Conservation (phyloP, 495 filamentous ascomycete species). For the Usnea hakonensis region DNA sequence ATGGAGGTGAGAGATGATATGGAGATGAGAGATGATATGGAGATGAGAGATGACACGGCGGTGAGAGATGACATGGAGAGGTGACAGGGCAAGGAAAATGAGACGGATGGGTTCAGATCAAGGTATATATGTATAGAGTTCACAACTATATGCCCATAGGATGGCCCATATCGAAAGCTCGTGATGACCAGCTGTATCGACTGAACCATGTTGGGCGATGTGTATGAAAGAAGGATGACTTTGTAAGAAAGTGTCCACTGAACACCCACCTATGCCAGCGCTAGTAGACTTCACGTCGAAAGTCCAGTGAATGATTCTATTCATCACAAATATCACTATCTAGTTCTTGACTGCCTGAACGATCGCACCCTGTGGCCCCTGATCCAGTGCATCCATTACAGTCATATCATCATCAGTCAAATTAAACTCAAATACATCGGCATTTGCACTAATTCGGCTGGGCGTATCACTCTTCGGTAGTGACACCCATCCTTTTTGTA, state of each 20-base stretch:
- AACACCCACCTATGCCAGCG: not conserved
- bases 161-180: no score
- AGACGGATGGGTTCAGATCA: no score
- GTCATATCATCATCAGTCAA: slow-evolving; percentile 57
- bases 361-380: slow-evolving; percentile 47
- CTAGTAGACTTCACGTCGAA: not conserved
- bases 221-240: not conserved
- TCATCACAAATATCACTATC: not conserved
- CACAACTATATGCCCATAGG: no score
- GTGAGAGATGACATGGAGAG: no score
- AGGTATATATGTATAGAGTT: no score
- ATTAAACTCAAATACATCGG: slow-evolving; percentile 56
- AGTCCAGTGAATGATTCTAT: not conserved
- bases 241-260: not conserved
- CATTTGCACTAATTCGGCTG: slow-evolving; percentile 57
- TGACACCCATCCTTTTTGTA: slow-evolving; percentile 65
- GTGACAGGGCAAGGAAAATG: no score
- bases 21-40: no score
- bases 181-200: not conserved
- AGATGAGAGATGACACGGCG: no score
- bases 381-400: slow-evolving; percentile 57
- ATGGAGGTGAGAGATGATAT: no score
- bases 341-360: slow-evolving; percentile 44
- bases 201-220: not conserved
- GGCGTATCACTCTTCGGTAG: slow-evolving; percentile 64